These are phyloP conservation scores for Pyricularia pennisetigena DNA, from an alignment of 2,329 filamentous ascomycete species.

Conservation along the genomic window DNA sequence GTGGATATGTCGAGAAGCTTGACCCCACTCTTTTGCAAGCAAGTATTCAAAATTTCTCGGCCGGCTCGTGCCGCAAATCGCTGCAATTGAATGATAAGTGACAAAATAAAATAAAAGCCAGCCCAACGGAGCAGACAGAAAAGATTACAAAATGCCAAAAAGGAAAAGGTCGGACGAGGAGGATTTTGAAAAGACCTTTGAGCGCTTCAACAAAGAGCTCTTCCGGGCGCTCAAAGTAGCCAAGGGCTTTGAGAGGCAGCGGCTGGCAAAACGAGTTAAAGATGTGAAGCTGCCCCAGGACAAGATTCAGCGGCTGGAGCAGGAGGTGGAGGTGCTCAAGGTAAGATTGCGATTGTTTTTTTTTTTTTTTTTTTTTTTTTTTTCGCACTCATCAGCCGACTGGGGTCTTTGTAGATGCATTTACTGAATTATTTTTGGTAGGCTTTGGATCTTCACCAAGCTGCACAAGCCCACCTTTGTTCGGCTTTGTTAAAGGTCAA, in stretches of 20 bases:
- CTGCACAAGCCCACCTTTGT: slow-evolving; percentile 45
- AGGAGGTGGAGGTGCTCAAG: slow-evolving; percentile 44
- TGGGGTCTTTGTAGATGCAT: background rate
- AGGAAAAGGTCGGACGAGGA: slow-evolving; percentile 40
- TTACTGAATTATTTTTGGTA: slow-evolving; percentile 13
- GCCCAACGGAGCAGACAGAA: background rate
- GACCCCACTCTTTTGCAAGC: background rate
- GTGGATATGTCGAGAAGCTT: background rate
- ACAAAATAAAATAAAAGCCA: background rate
- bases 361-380: background rate
- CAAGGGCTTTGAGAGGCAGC: slow-evolving; percentile 71
- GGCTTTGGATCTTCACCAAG: slow-evolving; percentile 48
- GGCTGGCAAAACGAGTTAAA: slow-evolving; percentile 51
- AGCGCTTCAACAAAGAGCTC: slow-evolving; percentile 48
- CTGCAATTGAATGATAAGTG: background rate
- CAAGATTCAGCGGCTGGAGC: slow-evolving; percentile 50
- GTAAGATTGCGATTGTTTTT: slow-evolving; percentile 26
- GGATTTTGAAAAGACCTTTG: slow-evolving; percentile 38
- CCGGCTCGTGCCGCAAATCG: background rate
- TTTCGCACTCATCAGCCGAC: background rate
- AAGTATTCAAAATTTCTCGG: background rate
- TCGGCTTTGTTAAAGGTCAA: slow-evolving; percentile 45
- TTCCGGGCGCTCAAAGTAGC: slow-evolving; percentile 59
- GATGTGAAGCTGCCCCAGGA: slow-evolving; percentile 30
- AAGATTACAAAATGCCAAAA: slow-evolving; percentile 46